Percentiles rank a stretch among this genome's conserved stretches.
Evolutionary conservation across 73 alveolate genomes (phyloP).

Genomic region (Paramecium sonneborni): DNA sequence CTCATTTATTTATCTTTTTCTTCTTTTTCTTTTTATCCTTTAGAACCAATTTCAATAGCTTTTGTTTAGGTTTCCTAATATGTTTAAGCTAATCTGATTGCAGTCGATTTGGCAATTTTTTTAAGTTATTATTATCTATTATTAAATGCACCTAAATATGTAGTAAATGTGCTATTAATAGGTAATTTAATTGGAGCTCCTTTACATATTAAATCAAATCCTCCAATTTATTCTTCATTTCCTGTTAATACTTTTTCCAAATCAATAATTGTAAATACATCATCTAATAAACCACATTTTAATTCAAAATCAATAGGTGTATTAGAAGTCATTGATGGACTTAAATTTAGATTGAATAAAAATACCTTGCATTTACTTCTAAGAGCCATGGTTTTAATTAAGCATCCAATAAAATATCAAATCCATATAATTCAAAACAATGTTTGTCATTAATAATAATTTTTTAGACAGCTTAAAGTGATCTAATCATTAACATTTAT

Average conservation of each 20-base stretch:
- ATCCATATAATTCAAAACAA: slow-evolving; percentile 99
- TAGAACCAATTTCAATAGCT: slow-evolving; percentile 25
- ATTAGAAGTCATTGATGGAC: slow-evolving; percentile 99
- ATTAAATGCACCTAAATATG: slow-evolving; percentile 95
- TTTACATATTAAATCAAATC: slow-evolving; percentile 98
- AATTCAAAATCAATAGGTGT: slow-evolving; percentile 97
- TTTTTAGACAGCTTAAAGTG: slow-evolving; percentile 91
- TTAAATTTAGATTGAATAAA: slow-evolving; percentile 31
- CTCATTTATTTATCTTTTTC: slow-evolving; percentile 53
- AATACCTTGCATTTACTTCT: slow-evolving; percentile 78
- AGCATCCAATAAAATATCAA: slow-evolving; percentile 97
- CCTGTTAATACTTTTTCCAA: slow-evolving; percentile 96
- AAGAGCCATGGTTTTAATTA: slow-evolving; percentile 99
- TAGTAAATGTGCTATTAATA: slow-evolving; percentile 85
- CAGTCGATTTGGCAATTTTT: slow-evolving; percentile 96
- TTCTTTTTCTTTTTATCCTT: neutral
- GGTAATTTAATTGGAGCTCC: slow-evolving; percentile 89
- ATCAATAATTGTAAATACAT: slow-evolving; percentile 91
- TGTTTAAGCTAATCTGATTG: slow-evolving; percentile 89
- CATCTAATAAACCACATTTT: slow-evolving; percentile 97
- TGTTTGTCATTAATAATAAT: slow-evolving; percentile 99
- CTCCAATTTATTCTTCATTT: slow-evolving; percentile 99
- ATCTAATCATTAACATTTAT: slow-evolving; percentile 85
- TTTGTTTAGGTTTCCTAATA: slow-evolving; percentile 32
- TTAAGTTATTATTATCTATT: slow-evolving; percentile 93